Evolutionary conservation across 768 basidiomycete species (phyloP), one percentile per base, ranked within the genome.

Genomic region (Leccinum subtestaceum): DNA sequence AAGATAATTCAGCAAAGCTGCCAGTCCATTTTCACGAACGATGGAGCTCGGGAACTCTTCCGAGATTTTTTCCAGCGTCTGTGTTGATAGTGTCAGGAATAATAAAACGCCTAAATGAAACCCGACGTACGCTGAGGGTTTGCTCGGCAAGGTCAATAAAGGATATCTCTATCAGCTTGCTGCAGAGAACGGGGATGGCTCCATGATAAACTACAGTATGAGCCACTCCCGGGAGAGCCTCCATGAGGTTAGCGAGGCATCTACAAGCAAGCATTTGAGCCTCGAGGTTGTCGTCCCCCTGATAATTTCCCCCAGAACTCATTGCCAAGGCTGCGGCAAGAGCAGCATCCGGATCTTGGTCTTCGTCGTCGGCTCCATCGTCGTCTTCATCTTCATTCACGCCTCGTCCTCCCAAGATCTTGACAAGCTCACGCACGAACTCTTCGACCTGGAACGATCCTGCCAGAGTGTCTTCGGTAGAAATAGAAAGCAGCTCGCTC

Each of bases 71-170:
- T 98, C 93, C 78, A 97, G 79, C 0, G 96, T 99, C 96, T 98
- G 70, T 12, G 38, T 56, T 52, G 66, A 51, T 49, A 56, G 60
- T 52, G 55, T 67, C 61, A 60, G 65, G 52, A 58, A 31, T 53
- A 52, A 51, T 52, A 36, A 50, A 29, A 40, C 0, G 10, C 52
- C 2, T 5, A 58, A 49, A 50, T 8, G 61, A 36, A 40, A 59
- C 12, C 19, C 23, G 53, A 84, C 95, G 78, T 78, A 98, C 96
- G 70, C 93, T 95, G 64, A 99, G 77, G 9, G 96, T 98, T 76
- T 99, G 97, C 72, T 98, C 97, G 12, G 97, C 97, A 49, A 99
- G 81, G 74, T 99, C 97, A 65, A 99, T 98, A 70, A 95, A 97
- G 23, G 93, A 92, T 58, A 99, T 99, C 75, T 97, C 93, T 71